Base-by-base conservation (phyloP, 257 asterid species). In the Buddleja alternifolia region DNA sequence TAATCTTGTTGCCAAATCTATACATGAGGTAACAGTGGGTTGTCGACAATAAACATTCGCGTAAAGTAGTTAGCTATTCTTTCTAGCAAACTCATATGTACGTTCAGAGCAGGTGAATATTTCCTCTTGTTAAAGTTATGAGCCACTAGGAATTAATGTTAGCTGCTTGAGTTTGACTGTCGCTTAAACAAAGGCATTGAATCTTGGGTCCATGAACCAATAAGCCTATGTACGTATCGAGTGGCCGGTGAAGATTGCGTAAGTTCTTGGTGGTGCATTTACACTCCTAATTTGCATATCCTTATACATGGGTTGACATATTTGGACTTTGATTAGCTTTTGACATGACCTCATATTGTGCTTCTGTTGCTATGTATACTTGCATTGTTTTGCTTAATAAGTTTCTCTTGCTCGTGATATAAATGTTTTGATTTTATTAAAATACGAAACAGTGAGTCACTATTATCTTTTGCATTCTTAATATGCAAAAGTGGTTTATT, bases 131-230 rank as follows among this genome's bases (percentile, higher is more conserved):
- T n/a, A n/a, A n/a, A n/a, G n/a, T n/a, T n/a, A n/a, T n/a, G n/a
- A n/a, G n/a, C n/a, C n/a, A n/a, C n/a, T 41, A 8, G n/a, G n/a
- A 25, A 21, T 6, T 15, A 24, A 70, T 7, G 34, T 34, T 2
- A 36, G 19, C 63, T 20, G 45, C 62, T 48, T 36, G 11, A 60
- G 60, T 44, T 40, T 46, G 57, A 51, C 4, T 32, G 37, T 67
- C 56, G 59, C 68, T 69, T 67, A n/a, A 25, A n/a, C 20, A 14
- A 60, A 59, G 46, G 40, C 6, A 1, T 7, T 2, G 12, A 67
- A 20, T 15, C 16, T 40, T 14, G 21, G 41, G 32, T 48, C 20
- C 1, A 14, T 36, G 8, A 40, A 40, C 23, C 44, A 24, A 12
- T 50, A 48, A 40, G 37, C 37, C 0, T n/a, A 53, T 36, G 0